These are phyloP conservation scores for Xylariaceae sp. DNA, from an alignment of 2,329 filamentous ascomycete species.

Conservation along the genomic window DNA sequence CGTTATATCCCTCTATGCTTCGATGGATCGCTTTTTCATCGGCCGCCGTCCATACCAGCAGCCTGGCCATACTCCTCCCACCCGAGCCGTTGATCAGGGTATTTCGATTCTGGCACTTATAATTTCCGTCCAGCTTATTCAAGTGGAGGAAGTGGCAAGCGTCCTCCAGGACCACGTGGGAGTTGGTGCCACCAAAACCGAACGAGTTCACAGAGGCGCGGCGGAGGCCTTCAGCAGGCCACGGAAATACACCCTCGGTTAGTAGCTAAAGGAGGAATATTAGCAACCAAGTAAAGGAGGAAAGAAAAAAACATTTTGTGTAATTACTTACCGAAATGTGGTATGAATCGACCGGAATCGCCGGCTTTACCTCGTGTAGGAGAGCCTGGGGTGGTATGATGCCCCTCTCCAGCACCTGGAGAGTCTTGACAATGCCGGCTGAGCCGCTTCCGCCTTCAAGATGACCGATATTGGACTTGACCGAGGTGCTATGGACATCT, in stretches of 20 bases:
- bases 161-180: conserved; percentile 19
- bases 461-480: conserved; percentile 21
- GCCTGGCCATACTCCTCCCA: too few species aligned
- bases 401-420: conserved; percentile 22
- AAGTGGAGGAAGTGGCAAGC: conserved; percentile 17
- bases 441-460: conserved; percentile 20
- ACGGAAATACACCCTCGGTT: conserved; percentile 11
- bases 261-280: conserved; percentile 20
- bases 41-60: conserved; percentile 23
- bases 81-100: too few species aligned
- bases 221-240: conserved; percentile 27
- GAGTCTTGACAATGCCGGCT: conserved; percentile 24
- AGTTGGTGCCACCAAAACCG: conserved; percentile 21
- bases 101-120: too few species aligned
- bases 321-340: conserved; percentile 16
- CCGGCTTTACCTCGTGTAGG: conserved; percentile 19
- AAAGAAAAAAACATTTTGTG: too few species aligned
- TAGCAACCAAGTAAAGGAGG: too few species aligned
- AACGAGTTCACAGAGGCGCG: conserved; percentile 23
- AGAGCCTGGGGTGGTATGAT: conserved; percentile 22
- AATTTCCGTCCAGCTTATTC: too few species aligned
- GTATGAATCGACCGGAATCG: conserved; percentile 17
- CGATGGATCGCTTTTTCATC: conserved; percentile 23
- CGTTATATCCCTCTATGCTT: conserved; percentile 16
- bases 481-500: conserved; percentile 16